Base-by-base conservation (phyloP, 2,329 filamentous ascomycete species). In the Fusarium anguioides region DNA sequence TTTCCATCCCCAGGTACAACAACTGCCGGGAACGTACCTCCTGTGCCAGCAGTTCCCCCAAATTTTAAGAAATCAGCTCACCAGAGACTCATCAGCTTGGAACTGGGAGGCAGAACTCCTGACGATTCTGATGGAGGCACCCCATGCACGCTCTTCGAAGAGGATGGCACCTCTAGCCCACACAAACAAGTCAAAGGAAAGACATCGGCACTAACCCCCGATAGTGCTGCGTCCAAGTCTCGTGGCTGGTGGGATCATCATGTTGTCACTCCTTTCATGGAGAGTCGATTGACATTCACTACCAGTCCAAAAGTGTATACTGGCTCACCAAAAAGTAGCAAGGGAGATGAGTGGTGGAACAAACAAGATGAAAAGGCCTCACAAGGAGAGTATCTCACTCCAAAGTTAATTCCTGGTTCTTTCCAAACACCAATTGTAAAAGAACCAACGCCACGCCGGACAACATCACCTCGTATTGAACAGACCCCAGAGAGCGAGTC, bases 221-320 rank as follows among this genome's bases (percentile, higher is more conserved):
- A 82, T 45, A 86, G 85, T 37, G 86, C 85, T 26, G 84, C 81
- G 39, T 84, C 86, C 12, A 84, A 83, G 54, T 90, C 89, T 24
- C 83, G 84, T 60, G 91, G 91, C 20, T 94, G 91, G 91, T 94
- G 91, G 91, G 91, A 92, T 71, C 84, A 92, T 71, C 84, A 91
- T 67, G 87, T 94, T 54, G 89, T 86, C 9, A 91, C 91, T 2
- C 91, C 91, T 1, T 93, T 93, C 71, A 71, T 78, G 17, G 81
- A 84, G 72, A 83, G 69, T 71, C 77, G 69, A 47, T 70, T 79
- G 15, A 83, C 81, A 35, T 82, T 84, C 44, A 69, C 62, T 21
- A 78, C 81, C 44, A 79, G 78, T 44, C 77, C 78, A 44, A 77
- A 72, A 69, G 56, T 75, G 47, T 76, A 73, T 52, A 51, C 65